A percentile compares a stretch with the other conserved stretches of the same genome.
phyloP scores from a whole-genome alignment of 2,329 filamentous ascomycete genomes.

The Ambrosiella beaveri region DNA sequence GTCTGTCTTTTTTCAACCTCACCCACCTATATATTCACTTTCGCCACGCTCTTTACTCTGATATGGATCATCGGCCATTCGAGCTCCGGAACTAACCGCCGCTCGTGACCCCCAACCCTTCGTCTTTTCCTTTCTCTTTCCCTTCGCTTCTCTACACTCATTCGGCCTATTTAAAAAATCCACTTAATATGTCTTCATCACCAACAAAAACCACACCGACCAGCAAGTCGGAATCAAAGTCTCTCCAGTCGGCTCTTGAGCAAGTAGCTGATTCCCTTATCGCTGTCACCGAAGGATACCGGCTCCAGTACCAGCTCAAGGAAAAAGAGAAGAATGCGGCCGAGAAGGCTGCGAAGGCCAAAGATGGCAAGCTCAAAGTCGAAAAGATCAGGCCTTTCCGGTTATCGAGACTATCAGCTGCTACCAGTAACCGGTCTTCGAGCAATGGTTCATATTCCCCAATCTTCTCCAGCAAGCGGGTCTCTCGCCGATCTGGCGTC shows the following conservation, averaged over 20 bases:
- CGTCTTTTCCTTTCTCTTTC: neutral
- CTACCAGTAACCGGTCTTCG: neutral
- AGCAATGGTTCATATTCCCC: neutral
- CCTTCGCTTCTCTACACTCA: neutral
- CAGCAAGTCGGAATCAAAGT: slow-evolving; percentile 4
- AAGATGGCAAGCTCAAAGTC: neutral
- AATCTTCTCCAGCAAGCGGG: neutral
- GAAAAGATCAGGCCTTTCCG: neutral
- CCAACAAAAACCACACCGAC: neutral
- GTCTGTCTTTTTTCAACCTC: neutral
- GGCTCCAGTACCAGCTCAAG: slow-evolving; percentile 10
- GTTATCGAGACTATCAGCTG: neutral
- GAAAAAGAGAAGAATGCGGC: slow-evolving; percentile 3
- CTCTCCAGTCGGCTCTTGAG: slow-evolving; percentile 13
- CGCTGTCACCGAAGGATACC: slow-evolving; percentile 12
- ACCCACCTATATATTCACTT: neutral
- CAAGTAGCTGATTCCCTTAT: slow-evolving; percentile 13
- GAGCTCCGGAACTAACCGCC: slow-evolving; percentile 6
- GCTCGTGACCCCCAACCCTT: neutral
- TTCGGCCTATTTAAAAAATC: neutral
- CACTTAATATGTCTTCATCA: slow-evolving; percentile 1
- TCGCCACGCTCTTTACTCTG: slow-evolving; percentile 2
- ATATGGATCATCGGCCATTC: slow-evolving; percentile 1
- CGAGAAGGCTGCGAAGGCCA: neutral
- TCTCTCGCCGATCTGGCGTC: neutral